Conservation (phyloP, 495 filamentous ascomycete genomes). For the Neurospora sublineolata region DNA sequence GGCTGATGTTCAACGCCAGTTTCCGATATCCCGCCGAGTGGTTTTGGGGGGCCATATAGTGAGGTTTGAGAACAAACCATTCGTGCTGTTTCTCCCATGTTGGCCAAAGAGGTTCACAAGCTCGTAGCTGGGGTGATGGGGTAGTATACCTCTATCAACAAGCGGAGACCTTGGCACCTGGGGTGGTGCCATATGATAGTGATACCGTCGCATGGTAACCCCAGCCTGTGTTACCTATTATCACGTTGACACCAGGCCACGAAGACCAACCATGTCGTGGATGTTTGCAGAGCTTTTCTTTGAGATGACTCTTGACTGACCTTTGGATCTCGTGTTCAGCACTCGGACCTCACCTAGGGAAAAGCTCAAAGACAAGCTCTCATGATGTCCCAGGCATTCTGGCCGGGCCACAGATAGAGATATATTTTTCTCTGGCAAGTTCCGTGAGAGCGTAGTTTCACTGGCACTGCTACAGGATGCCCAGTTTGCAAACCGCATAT, state of each 20-base stretch:
- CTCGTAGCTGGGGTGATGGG: neutral
- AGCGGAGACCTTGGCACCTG: neutral
- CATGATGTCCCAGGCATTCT: neutral
- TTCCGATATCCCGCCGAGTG: neutral
- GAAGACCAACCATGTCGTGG: neutral
- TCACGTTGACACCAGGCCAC: neutral
- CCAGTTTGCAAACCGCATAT: neutral
- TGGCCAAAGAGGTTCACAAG: neutral
- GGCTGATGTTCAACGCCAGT: neutral
- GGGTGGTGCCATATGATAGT: neutral
- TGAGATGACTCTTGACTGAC: neutral
- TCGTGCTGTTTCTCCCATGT: neutral
- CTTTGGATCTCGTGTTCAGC: neutral
- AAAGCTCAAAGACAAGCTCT: neutral
- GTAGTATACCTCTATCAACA: neutral
- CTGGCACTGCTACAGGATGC: neutral
- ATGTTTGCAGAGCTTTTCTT: neutral
- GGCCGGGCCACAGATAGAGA: neutral
- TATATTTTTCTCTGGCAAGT: neutral
- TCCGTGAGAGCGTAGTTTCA: neutral
- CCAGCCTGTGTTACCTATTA: neutral
- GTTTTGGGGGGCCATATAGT: neutral
- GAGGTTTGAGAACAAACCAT: neutral
- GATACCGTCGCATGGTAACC: neutral
- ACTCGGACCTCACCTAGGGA: neutral